Base-by-base conservation (phyloP, 192 early-diverging fungal species). In the Tieghemiomyces parasiticus region DNA sequence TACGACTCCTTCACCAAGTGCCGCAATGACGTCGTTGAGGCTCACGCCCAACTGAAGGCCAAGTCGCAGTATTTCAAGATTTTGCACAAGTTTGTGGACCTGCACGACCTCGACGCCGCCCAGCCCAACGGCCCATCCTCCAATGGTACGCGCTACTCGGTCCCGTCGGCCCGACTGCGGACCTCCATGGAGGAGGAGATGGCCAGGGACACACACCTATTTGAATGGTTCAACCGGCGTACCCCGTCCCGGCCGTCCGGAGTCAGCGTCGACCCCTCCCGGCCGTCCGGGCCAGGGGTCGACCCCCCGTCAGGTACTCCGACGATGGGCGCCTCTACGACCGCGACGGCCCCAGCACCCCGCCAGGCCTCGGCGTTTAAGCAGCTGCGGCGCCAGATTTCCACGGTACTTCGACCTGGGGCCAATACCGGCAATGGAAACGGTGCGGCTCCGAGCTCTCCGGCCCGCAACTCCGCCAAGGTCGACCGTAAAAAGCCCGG, bases 1-100 rank as follows among this genome's bases (percentile, higher is more conserved):
- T 56, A 56, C n/a, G 54, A 56, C 31, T 26, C 54, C 33, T 20
- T 56, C 28, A 56, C 54, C 54, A 56, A 56, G 54, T 56, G 54
- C 33, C 54, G 54, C n/a, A 56, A 56, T 56, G 54, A 56, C n/a
- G 54, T 56, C 8, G 19, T 6, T 19, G 54, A 56, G 16, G 28
- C 19, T 25, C 16, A 56, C 3, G 54, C 54, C 28, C 54, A 38
- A 24, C 19, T 56, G 16, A 56, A 56, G 35, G 29, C 54, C 6
- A 56, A 32, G 13, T 26, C 24, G 8, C 54, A 56, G 33, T 56
- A 56, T 24, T 16, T 56, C 54, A 56, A 56, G 54, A 32, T 56
- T 10, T 31, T 56, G 33, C 54, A 31, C 31, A 56, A 26, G 24
- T 32, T 56, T 35, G 54, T 56, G 2, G 54, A 56, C n/a, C 31